Base-by-base conservation (phyloP, 441 rosid species). In the Populus hybrid region DNA sequence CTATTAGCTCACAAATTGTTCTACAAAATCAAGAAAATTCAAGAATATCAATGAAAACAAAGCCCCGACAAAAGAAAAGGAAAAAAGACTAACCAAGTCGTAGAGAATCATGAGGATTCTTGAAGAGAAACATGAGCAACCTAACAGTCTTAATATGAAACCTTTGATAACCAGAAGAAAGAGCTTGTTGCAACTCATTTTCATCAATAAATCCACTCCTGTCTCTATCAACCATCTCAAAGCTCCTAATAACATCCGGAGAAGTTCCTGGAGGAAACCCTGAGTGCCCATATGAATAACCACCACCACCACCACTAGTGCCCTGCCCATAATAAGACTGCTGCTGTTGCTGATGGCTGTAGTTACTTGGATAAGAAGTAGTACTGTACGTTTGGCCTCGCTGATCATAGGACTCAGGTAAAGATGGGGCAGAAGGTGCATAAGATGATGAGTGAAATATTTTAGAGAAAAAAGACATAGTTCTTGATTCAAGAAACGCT, bases 161-260 rank as follows among this genome's bases (percentile, higher is more conserved):
- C 72, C 87, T 78, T 33, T 86, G 85, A 64, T 90, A 86, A 0
- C 84, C 90, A 66, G 89, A 86, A 63, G 88, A 85, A 5, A 92
- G 87, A 68, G 95, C 95, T 40, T 82, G 83, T 26, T 83, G 90
- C 80, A 93, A 83, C 83, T 92, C 91, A 20, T 81, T 80, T 79
- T 90, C 98, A 38, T 93, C 90, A n/a, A 92, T 87, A 68, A 71
- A 92, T 35, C 97, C 92, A 73, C 88, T 90, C 71, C 93, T 61
- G 53, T 92, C 86, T 73, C 88, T 86, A 50, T 91, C 97, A 9
- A 84, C 93, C 86, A 86, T 86, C 63, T 88, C 70, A 36, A 93
- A 92, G 80, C 91, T 86, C 74, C 87, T 84, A 2, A 90, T 76
- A n/a, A 88, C 90, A 11, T 87, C 83, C 2, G 89, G 87, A 45